Evolutionary conservation across 352 stramenopile genomes (phyloP), one percentile per base, ranked within the genome.

Genomic region (Elongisporangium prolatum): DNA sequence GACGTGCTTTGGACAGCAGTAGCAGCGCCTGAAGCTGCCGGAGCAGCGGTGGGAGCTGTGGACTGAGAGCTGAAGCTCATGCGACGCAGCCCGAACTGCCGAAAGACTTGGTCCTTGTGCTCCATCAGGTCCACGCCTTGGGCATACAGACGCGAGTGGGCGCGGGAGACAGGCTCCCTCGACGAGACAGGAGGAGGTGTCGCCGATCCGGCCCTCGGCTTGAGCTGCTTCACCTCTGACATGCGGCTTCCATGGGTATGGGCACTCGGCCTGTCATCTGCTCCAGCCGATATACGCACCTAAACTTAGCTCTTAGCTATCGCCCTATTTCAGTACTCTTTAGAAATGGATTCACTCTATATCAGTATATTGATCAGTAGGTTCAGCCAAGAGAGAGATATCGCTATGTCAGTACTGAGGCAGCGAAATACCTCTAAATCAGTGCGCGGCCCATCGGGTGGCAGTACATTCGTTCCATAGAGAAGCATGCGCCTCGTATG

Each of bases 71-170:
- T 16, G n/a, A 34, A 21, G 13, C 21, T 20, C 13, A 38, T 52
- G 44, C 69, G 73, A 65, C 68, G 55, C 2, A 86, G 61, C 1
- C 81, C 78, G 56, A 88, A 91, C 40, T 84, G 70, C 47, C 70
- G 69, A 47, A 77, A 86, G 2, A 91, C 65, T 6, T 71, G 65
- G 54, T 87, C 66, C 56, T 86, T 88, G 64, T 89, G 74, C 24
- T 77, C 64, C 22, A 75, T 64, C n/a, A 79, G 55, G 47, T 80
- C 71, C 49, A 76, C 71, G 17, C 68, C 81, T 50, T 89, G 77
- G 0, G 74, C 65, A 54, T 89, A 91, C 40, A 91, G 60, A 11
- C 81, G 69, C 21, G 75, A 66, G 59, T 75, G 84, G 18, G 73
- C 69, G 1, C 65, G 28, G 5, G 28, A 40, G 28, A 40, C 28